A percentile compares a stretch with the other conserved stretches of the same genome.
Conservation (phyloP, 805 yeast genomes). For the Candida berthetii region DNA sequence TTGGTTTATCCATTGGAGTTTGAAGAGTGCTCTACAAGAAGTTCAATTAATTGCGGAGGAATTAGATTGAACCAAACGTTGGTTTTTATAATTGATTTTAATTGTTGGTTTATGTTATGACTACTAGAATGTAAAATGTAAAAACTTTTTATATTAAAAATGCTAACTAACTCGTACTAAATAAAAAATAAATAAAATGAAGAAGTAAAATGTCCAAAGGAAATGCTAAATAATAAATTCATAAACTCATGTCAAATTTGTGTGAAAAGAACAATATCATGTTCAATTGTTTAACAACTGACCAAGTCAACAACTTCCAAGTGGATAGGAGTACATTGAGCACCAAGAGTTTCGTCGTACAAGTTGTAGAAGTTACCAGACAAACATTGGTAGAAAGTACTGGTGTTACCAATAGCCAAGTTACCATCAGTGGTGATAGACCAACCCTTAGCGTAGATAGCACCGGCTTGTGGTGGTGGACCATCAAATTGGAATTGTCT, state of each 20-base stretch:
- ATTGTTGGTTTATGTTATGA: no score
- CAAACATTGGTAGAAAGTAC: conserved; percentile 59
- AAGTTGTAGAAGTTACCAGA: conserved; percentile 71
- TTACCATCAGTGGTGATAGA: conserved; percentile 38
- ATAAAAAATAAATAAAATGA: no score
- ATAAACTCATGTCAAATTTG: no score
- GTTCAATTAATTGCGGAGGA: not conserved
- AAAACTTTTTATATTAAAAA: no score
- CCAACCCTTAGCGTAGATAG: conserved; percentile 63
- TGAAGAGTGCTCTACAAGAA: not conserved
- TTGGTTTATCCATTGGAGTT: not conserved
- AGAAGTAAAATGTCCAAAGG: no score
- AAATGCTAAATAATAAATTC: no score
- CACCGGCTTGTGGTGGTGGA: conserved; percentile 73
- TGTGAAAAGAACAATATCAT: no score
- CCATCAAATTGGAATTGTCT: conserved; percentile 78
- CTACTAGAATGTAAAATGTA: no score
- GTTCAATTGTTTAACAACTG: conserved; percentile 41
- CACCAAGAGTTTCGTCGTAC: conserved; percentile 52
- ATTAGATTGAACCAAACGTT: not conserved
- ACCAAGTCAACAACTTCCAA: conserved; percentile 48
- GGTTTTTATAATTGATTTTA: no score
- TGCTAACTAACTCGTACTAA: no score
- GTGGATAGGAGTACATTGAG: conserved; percentile 53
- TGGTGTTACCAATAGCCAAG: conserved; percentile 52